Base-by-base conservation (phyloP, 2,329 filamentous ascomycete species). In the Colletotrichum navitas region DNA sequence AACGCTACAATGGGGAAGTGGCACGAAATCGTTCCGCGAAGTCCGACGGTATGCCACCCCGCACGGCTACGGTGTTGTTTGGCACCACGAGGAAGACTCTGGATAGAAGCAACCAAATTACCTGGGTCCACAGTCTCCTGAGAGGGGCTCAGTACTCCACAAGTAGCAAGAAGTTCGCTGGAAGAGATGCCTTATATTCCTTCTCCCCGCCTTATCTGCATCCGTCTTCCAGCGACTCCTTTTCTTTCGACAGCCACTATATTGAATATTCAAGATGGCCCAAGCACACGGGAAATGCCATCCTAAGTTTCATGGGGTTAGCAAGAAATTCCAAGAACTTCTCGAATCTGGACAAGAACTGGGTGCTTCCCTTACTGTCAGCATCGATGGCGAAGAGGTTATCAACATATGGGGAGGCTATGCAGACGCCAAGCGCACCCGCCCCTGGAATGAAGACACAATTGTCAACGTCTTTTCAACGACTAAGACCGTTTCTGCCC, bases 401-500 rank as follows among this genome's bases (percentile, higher is more conserved):
- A 74, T 86, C 21, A 83, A 86, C 70, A 72, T 86, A 21, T 86
- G 82, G 83, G 85, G 82, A 21, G 84, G 84, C 2, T 77, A 79
- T 66, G 71, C 75, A 5, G 81, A 83, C 66, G 61, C 71, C 8
- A 76, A 66, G 0, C 75, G 74, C 1, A 81, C 75, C 0, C 66
- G 74, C 1, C 77, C 78, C 3, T 86, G 84, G 84, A 73, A 76
- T 5, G 60, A 78, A 56, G 78, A 85, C 73, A 85, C 83, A 10
- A 78, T 85, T 39, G 72, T 75, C 18, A 79, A 78, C 43, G 79
- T 85, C 26, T 85, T 78, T 75, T 85, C 84, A 1, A 76, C 75
- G 8, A 82, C 81, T 11, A 86, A 86, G 73, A 78, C 75, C 0
- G 68, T 85, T 43, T 77, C 77, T 18, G 78, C 77, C 5, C 76